Evolutionary conservation across 176 grass and related monocot genomes (phyloP).

Genomic region (Eragrostis nindensis): DNA sequence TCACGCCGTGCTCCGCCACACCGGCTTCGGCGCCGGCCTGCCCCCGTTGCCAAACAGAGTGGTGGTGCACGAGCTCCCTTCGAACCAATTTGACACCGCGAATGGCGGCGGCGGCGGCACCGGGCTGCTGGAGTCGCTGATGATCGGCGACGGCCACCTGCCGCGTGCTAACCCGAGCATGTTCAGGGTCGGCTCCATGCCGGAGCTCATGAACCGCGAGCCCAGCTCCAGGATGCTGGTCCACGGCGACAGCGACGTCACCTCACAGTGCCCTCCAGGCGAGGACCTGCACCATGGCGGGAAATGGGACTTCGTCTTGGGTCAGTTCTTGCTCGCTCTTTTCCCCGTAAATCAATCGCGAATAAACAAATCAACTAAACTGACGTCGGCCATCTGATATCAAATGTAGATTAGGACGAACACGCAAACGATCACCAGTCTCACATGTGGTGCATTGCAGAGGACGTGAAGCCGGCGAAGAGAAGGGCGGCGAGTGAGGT

Average conservation of each 20-base stretch:
- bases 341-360: not conserved
- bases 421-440: not conserved
- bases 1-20: not conserved
- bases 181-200: conserved; percentile 51
- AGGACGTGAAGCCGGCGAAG: conserved; percentile 43
- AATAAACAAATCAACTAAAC: not conserved
- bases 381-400: not conserved
- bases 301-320: conserved; percentile 48
- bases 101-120: not conserved
- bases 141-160: conserved; percentile 34
- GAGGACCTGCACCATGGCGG: conserved; percentile 27
- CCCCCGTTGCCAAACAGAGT: conserved; percentile 21
- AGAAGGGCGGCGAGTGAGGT: conserved; percentile 33
- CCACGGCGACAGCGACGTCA: conserved; percentile 31
- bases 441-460: conserved; percentile 32
- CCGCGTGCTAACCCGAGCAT: not conserved
- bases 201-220: conserved; percentile 39
- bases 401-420: conserved; percentile 30
- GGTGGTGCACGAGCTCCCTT: conserved; percentile 50
- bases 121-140: conserved; percentile 46
- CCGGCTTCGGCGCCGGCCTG: not conserved
- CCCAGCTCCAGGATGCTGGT: not conserved
- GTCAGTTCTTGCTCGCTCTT: conserved; percentile 27
- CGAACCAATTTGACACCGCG: conserved; percentile 47
- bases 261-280: conserved; percentile 14